phyloP scores from a whole-genome alignment of 2,329 filamentous ascomycete genomes.

The Ascochyta lentis region DNA sequence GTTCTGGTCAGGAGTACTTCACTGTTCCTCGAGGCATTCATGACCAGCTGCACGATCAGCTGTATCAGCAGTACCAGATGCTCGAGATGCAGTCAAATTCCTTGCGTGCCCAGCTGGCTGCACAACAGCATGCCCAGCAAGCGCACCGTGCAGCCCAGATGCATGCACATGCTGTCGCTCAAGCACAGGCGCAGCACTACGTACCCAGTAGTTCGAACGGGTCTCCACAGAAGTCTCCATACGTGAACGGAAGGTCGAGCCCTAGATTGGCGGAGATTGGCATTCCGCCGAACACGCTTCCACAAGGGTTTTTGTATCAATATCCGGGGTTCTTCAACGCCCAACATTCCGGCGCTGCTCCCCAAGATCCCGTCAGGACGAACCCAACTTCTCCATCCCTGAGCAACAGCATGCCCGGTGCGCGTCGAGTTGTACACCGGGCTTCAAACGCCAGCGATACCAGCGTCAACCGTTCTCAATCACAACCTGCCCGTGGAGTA shows the following conservation, averaged over 20 bases:
- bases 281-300: slow-evolving; percentile 38
- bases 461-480: slow-evolving; percentile 56
- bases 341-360: slow-evolving; percentile 44
- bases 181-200: slow-evolving; percentile 45
- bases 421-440: slow-evolving; percentile 52
- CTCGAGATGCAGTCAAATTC: slow-evolving; percentile 52
- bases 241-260: slow-evolving; percentile 41
- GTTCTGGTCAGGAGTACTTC: slow-evolving; percentile 53
- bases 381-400: slow-evolving; percentile 59
- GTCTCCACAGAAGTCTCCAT: slow-evolving; percentile 51
- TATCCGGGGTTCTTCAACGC: slow-evolving; percentile 54
- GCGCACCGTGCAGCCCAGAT: slow-evolving; percentile 48
- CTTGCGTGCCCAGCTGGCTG: slow-evolving; percentile 45
- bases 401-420: slow-evolving; percentile 49
- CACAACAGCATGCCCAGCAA: slow-evolving; percentile 49
- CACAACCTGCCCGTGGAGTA: slow-evolving; percentile 56
- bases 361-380: slow-evolving; percentile 53
- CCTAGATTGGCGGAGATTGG: slow-evolving; percentile 40
- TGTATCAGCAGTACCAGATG: slow-evolving; percentile 58
- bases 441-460: slow-evolving; percentile 53
- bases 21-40: slow-evolving; percentile 48
- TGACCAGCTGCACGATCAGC: slow-evolving; percentile 56
- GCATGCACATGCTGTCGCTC: slow-evolving; percentile 47
- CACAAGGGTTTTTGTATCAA: slow-evolving; percentile 54
- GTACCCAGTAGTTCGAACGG: slow-evolving; percentile 45